Evolutionary conservation across 1,284 basidiomycete genomes (phyloP).

Genomic region (Ganoderma multipileum): DNA sequence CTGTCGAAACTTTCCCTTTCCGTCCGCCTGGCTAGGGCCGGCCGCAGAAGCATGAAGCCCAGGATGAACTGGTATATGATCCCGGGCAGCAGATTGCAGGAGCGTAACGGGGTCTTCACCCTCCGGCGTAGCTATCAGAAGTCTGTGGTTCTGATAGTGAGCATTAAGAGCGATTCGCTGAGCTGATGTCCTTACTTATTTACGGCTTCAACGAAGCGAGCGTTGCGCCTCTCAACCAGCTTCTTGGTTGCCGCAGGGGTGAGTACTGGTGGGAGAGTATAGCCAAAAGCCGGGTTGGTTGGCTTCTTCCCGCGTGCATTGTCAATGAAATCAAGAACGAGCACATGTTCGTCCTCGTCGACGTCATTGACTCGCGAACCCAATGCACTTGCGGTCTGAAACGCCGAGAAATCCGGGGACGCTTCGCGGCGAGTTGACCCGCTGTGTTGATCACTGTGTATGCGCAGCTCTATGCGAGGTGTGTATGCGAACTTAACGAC

Average conservation of each 20-base stretch:
- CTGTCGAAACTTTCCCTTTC: constrained; percentile 26
- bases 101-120: constrained; percentile 68
- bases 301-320: constrained; percentile 53
- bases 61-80: constrained; percentile 75
- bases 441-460: constrained; percentile 52
- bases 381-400: constrained; percentile 22
- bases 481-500: constrained; percentile 87
- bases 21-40: constrained; percentile 23
- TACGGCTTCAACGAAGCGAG: constrained; percentile 71
- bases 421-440: constrained; percentile 30
- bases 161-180: background rate
- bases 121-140: constrained; percentile 62
- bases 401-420: constrained; percentile 50
- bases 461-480: constrained; percentile 66
- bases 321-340: constrained; percentile 79
- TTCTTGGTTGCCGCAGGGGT: constrained; percentile 69
- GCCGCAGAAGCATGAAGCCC: constrained; percentile 31
- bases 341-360: constrained; percentile 64
- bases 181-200: constrained; percentile 59
- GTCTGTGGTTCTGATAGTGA: constrained; percentile 44
- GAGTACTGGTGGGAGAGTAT: constrained; percentile 55
- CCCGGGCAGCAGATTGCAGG: constrained; percentile 69
- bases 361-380: constrained; percentile 23
- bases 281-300: constrained; percentile 40
- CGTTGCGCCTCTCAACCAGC: constrained; percentile 77